Percentiles rank a stretch among this genome's conserved stretches.
Conservation (phyloP, 371 early-diverging fungal genomes). For the Apophysomyces sp. region DNA sequence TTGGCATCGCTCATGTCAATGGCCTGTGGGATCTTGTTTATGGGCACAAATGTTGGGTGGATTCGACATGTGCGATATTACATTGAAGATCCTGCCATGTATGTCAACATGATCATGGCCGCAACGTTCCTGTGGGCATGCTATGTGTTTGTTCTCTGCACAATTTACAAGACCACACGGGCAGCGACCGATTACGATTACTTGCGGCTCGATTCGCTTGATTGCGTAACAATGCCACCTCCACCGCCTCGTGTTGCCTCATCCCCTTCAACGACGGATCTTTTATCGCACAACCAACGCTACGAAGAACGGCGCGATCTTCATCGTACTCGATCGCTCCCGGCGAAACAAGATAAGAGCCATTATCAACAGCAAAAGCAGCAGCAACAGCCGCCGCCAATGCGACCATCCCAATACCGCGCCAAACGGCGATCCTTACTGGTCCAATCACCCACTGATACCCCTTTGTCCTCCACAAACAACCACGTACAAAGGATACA, state of each 20-base stretch:
- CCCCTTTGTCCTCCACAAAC: constrained; percentile 6
- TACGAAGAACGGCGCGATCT: constrained; percentile 17
- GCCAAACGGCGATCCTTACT: constrained; percentile 48
- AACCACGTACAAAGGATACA: constrained; percentile 10
- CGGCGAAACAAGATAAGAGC: constrained; percentile 9
- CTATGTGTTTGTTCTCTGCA: constrained; percentile 57
- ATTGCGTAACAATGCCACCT: constrained; percentile 4
- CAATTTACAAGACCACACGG: constrained; percentile 71
- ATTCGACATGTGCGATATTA: constrained; percentile 31
- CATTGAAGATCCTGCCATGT: constrained; percentile 31
- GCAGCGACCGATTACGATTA: constrained; percentile 32
- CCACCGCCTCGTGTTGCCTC: background rate
- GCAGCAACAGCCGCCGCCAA: constrained; percentile 17
- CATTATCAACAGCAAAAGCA: background rate
- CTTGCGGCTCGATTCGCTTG: background rate
- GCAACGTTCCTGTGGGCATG: constrained; percentile 38
- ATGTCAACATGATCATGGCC: constrained; percentile 34
- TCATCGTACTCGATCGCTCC: constrained; percentile 11
- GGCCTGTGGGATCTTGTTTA: constrained; percentile 33
- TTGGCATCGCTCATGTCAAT: constrained; percentile 29
- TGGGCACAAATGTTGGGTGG: constrained; percentile 43
- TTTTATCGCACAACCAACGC: background rate
- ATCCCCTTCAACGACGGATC: background rate
- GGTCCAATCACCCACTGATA: constrained; percentile 25
- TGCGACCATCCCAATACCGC: constrained; percentile 46